phyloP scores from a whole-genome alignment of 495 filamentous ascomycete genomes.

The Daldinia caldariorum region DNA sequence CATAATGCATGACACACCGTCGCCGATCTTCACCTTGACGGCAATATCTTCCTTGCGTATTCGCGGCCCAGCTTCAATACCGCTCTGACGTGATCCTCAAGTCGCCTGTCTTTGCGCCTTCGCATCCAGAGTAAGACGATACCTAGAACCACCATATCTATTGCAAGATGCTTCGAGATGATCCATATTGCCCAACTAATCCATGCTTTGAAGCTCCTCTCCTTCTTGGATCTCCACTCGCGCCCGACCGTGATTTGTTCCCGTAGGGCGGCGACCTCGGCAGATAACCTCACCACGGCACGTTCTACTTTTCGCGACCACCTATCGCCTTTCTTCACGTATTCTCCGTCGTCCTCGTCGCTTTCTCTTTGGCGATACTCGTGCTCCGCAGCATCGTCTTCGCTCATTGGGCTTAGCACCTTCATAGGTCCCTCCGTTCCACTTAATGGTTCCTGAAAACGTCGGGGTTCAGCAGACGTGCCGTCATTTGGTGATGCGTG shows the following conservation, averaged over 20 bases:
- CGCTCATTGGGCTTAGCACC: constrained; percentile 81
- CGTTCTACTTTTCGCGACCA: constrained; percentile 88
- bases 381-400: constrained; percentile 75
- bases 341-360: constrained; percentile 60
- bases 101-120: constrained; percentile 74
- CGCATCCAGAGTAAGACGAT: constrained; percentile 82
- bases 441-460: constrained; percentile 56
- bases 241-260: constrained; percentile 84
- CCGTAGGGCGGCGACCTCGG: constrained; percentile 91
- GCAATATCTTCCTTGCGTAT: constrained; percentile 64
- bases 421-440: constrained; percentile 67
- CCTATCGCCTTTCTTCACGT: constrained; percentile 58
- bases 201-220: constrained; percentile 73
- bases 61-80: constrained; percentile 70
- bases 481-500: constrained; percentile 60
- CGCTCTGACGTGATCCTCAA: constrained; percentile 78
- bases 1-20: constrained; percentile 15
- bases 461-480: constrained; percentile 50
- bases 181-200: constrained; percentile 75
- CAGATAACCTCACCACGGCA: constrained; percentile 87
- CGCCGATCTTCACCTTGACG: constrained; percentile 56
- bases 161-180: constrained; percentile 74
- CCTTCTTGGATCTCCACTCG: constrained; percentile 63
- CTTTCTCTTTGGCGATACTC: constrained; percentile 51
- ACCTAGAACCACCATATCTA: constrained; percentile 75